Base-by-base conservation (phyloP, 495 filamentous ascomycete genomes). In the Penicillium manginii region DNA sequence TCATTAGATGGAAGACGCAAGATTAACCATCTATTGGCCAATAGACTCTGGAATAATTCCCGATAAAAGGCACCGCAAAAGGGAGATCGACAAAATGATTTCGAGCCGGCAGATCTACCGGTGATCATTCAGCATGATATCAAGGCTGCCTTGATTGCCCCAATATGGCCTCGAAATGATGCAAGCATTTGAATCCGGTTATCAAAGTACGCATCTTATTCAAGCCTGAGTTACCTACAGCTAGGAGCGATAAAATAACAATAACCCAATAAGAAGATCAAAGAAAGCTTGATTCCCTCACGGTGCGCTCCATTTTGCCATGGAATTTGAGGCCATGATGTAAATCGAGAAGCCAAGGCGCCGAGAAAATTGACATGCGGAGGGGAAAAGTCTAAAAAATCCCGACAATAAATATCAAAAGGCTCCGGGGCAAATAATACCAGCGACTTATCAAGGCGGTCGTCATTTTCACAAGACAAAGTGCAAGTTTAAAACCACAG, bases 81-180 rank as follows among this genome's bases (percentile, higher is more conserved):
- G 10, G 19, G 45, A 47, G 19, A 22, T 26, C 45, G 19, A 47
- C 22, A 26, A 22, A 22, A n/a, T n/a, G 45, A 12, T 26, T 22
- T 47, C 9, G 19, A 47, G 5, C 19, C 45, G 45, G 45, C 21
- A 47, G 45, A 47, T 47, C 45, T 26, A 47, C 45, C 14, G 45
- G 45, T 47, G 5, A n/a, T 26, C 45, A 23, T 47, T 26, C 45
- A 26, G 10, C 18, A 26, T 47, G 45, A 47, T 47, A 22, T 47
- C 45, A 47, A 26, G 12, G 18, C 40, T 26, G 9, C 8, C 15
- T 47, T 47, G 19, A 26, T 26, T 29, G 26, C 26, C 26, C 9
- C 26, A 29, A 8, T 7, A 8, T 47, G 45, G 45, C 14, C 15
- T 12, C 2, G 6, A 26, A 3, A 47, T 26, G 19, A 47, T 47